These are phyloP conservation scores for Papiliotrema terrestris DNA, from an alignment of 1,284 basidiomycete genomes.

Conservation along the genomic window DNA sequence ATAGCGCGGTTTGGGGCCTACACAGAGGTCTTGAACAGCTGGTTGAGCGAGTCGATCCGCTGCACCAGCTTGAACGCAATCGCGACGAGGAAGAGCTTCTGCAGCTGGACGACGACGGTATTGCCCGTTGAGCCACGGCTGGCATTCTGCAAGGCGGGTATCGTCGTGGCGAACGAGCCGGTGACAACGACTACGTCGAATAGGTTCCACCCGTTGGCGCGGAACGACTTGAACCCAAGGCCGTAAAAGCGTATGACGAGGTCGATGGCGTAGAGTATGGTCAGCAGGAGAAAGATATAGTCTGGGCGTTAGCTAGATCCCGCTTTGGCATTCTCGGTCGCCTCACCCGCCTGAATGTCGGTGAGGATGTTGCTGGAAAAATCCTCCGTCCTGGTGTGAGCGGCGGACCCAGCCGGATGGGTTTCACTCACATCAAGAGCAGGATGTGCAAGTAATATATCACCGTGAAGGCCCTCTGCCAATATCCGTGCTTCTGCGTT, in stretches of 20 bases:
- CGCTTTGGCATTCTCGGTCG: neutral
- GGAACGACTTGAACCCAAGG: constrained; percentile 79
- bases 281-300: constrained; percentile 71
- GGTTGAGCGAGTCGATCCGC: constrained; percentile 81
- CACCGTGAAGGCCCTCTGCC: constrained; percentile 77
- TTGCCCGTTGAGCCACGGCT: constrained; percentile 18
- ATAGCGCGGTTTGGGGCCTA: constrained; percentile 54
- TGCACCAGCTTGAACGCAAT: constrained; percentile 94
- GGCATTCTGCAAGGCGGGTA: constrained; percentile 61
- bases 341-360: constrained; percentile 66
- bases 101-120: constrained; percentile 60
- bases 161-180: constrained; percentile 80
- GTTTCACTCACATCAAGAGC: constrained; percentile 66
- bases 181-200: constrained; percentile 81
- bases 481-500: constrained; percentile 89
- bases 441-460: constrained; percentile 82
- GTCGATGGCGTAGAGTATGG: constrained; percentile 73
- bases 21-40: constrained; percentile 95
- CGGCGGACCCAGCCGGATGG: neutral
- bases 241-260: constrained; percentile 75
- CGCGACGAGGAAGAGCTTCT: constrained; percentile 91
- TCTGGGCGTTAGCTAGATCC: constrained; percentile 47
- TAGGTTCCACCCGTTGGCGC: constrained; percentile 84
- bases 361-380: constrained; percentile 59
- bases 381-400: constrained; percentile 68